These are phyloP conservation scores for Anaeramoeba ignava DNA, from an alignment of 78 protist genomes.

Conservation along the genomic window DNA sequence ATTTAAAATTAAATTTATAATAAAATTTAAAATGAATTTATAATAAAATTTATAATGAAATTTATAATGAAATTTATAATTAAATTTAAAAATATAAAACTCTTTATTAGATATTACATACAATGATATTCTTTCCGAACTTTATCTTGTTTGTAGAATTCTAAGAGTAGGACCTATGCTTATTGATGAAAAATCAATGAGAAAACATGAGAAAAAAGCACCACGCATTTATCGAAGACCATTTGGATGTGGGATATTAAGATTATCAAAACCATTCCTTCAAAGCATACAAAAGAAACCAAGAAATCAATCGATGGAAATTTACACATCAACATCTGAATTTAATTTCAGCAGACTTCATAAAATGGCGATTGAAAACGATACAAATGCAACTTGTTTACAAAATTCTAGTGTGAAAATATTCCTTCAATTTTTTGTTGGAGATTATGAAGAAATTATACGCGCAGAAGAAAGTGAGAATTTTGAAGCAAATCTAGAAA, in stretches of 20 bases:
- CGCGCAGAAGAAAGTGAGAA: not conserved
- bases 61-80: no score
- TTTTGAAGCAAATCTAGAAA: not conserved
- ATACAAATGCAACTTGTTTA: not conserved
- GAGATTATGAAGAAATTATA: not conserved
- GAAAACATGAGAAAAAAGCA: not conserved
- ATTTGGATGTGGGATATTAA: not conserved
- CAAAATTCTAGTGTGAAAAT: not conserved
- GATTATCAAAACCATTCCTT: not conserved
- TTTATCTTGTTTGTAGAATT: not conserved
- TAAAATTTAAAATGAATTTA: no score
- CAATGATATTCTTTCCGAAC: no score
- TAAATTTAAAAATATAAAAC: no score
- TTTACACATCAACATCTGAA: not conserved
- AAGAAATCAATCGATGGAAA: not conserved
- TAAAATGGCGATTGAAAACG: not conserved
- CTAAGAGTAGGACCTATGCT: not conserved
- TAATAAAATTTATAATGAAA: no score
- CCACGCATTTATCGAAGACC: not conserved
- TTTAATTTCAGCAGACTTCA: not conserved
- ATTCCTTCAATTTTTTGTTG: not conserved
- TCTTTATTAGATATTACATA: no score
- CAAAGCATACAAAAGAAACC: not conserved
- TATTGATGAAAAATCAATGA: not conserved
- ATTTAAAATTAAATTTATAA: no score